A percentile compares a stretch with the other conserved stretches of the same genome.
Conservation (phyloP, 225 moss, liverwort and hornwort genomes). For the Asterella californica region DNA sequence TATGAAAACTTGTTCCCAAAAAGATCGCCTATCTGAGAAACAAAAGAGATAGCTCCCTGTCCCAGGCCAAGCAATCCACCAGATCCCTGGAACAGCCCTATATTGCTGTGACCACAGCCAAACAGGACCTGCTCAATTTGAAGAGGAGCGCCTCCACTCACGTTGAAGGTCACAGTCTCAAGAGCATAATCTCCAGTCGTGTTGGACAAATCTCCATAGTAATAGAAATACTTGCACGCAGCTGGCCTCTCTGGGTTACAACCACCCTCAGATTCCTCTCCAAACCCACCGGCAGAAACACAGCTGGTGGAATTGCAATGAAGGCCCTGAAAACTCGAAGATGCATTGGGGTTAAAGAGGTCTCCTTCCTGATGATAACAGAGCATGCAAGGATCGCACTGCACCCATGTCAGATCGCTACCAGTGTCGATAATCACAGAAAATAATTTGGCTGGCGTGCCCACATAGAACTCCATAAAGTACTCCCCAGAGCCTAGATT, state of each 20-base stretch:
- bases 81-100: slow-evolving; percentile 45
- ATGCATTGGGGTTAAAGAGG: slow-evolving; percentile 40
- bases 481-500: slow-evolving; percentile 54
- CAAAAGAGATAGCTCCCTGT: slow-evolving; percentile 47
- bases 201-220: slow-evolving; percentile 47
- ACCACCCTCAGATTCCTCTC: slow-evolving; percentile 28
- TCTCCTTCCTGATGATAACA: slow-evolving; percentile 51
- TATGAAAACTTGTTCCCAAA: slow-evolving; percentile 48
- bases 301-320: slow-evolving; percentile 43
- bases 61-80: slow-evolving; percentile 49
- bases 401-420: slow-evolving; percentile 60
- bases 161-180: slow-evolving; percentile 50
- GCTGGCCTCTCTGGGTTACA: slow-evolving; percentile 28
- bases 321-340: slow-evolving; percentile 42
- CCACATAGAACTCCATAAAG: slow-evolving; percentile 54
- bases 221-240: slow-evolving; percentile 43
- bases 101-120: slow-evolving; percentile 50
- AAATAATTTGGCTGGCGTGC: slow-evolving; percentile 45
- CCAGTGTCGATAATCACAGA: slow-evolving; percentile 58
- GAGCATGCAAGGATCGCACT: slow-evolving; percentile 48
- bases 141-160: slow-evolving; percentile 36
- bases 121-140: slow-evolving; percentile 50
- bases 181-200: slow-evolving; percentile 47
- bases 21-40: slow-evolving; percentile 46
- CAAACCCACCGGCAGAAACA: slow-evolving; percentile 40